phyloP scores from a whole-genome alignment of 1,284 basidiomycete species.

The Microbotryomycetes sp. region DNA sequence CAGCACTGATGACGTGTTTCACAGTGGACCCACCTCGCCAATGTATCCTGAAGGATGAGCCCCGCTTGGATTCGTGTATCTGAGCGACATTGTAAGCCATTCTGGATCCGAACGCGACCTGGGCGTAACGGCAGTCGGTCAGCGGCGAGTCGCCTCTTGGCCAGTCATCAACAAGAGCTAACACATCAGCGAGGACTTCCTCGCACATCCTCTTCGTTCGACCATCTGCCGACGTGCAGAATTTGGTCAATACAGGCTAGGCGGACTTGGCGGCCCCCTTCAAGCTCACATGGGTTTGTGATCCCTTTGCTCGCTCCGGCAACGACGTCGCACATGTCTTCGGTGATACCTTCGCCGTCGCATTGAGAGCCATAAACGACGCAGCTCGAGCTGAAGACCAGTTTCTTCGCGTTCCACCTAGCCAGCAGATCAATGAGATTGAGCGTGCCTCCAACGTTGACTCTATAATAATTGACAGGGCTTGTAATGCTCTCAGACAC shows the following conservation, averaged over 20 bases:
- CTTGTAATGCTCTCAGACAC: constrained; percentile 1
- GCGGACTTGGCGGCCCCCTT: too few relatives aligned
- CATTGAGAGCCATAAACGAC: constrained; percentile 11
- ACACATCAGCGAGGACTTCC: constrained; percentile 13
- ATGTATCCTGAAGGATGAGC: constrained; percentile 34
- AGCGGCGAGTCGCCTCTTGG: not conserved
- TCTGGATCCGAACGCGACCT: constrained; percentile 15
- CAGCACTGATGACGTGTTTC: not conserved
- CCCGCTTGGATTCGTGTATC: constrained; percentile 36
- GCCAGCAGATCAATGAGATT: constrained; percentile 8
- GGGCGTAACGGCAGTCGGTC: not conserved
- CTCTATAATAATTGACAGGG: constrained; percentile 8
- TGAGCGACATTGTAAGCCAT: constrained; percentile 29
- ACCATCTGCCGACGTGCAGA: constrained; percentile 8
- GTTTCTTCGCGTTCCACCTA: constrained; percentile 7
- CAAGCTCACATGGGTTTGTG: constrained; percentile 14
- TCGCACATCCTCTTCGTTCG: constrained; percentile 18
- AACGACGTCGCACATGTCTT: constrained; percentile 10
- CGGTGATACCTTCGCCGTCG: constrained; percentile 13
- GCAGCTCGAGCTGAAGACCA: constrained; percentile 16
- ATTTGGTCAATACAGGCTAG: too few relatives aligned
- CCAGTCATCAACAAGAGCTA: not conserved
- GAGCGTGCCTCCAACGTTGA: constrained; percentile 16
- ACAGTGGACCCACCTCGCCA: constrained; percentile 22
- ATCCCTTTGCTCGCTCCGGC: constrained; percentile 14